Percentiles rank a stretch among this genome's conserved stretches.
phyloP scores from a whole-genome alignment of 1,284 basidiomycete genomes.

The Rhodotorula sp. region DNA sequence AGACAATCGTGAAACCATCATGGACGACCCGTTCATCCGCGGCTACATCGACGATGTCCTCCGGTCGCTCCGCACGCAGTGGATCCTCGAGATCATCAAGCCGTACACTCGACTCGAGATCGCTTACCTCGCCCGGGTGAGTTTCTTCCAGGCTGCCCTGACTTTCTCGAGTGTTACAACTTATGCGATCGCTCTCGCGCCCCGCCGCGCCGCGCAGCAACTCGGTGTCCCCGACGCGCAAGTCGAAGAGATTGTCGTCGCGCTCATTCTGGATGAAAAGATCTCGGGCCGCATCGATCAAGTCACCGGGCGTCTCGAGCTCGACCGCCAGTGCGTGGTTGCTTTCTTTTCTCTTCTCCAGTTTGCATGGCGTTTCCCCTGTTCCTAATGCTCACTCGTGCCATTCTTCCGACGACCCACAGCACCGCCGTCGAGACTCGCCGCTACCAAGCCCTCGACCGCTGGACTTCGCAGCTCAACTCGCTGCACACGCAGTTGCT shows the following conservation, averaged over 20 bases:
- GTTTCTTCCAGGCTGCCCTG: constrained; percentile 19
- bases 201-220: constrained; percentile 67
- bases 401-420: neutral
- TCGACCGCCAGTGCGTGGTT: constrained; percentile 73
- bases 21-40: constrained; percentile 90
- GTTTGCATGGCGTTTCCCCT: too few species aligned
- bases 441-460: constrained; percentile 75
- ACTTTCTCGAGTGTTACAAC: neutral
- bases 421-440: constrained; percentile 80
- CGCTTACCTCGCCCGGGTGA: constrained; percentile 81
- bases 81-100: constrained; percentile 95
- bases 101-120: constrained; percentile 93
- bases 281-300: constrained; percentile 96
- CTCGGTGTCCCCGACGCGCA: constrained; percentile 82
- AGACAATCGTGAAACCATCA: constrained; percentile 92
- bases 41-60: constrained; percentile 93
- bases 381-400: neutral
- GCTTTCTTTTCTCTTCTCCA: neutral
- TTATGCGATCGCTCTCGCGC: neutral
- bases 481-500: constrained; percentile 68
- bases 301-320: constrained; percentile 83
- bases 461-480: constrained; percentile 76
- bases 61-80: constrained; percentile 87
- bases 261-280: constrained; percentile 90
- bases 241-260: constrained; percentile 89